Evolutionary conservation across 139 green algal genomes (phyloP).

Genomic region (Chlorella sp.): DNA sequence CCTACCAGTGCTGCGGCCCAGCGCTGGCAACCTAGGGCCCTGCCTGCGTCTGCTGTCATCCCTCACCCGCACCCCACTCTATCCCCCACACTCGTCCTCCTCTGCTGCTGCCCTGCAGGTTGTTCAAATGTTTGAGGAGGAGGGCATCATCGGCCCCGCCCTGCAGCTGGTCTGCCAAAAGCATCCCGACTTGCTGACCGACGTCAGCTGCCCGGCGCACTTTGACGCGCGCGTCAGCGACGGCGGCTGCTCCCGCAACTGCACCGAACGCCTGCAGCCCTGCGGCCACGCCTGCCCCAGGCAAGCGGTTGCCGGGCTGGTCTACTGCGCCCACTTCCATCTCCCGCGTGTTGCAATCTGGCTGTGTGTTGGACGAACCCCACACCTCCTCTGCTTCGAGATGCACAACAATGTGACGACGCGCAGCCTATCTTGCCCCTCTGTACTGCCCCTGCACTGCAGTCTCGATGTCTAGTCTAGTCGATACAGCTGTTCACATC

Average conservation of each 20-base stretch:
- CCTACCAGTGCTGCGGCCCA: no score
- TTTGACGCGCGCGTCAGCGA: slow-evolving; percentile 53
- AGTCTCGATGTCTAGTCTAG: no score
- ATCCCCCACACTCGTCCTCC: no score
- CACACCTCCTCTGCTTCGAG: no score
- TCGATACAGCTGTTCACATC: no score
- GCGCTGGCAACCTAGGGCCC: no score
- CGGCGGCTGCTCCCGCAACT: slow-evolving; percentile 67
- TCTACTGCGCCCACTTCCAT: no score
- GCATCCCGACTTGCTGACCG: slow-evolving; percentile 38
- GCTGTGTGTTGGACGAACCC: neutral
- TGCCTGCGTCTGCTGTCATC: no score
- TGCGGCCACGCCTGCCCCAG: slow-evolving; percentile 68
- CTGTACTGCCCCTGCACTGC: no score
- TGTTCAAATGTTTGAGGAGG: slow-evolving; percentile 46
- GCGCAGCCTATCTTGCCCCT: no score
- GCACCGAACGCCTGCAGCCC: slow-evolving; percentile 43
- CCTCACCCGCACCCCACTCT: no score
- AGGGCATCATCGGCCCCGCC: slow-evolving; percentile 25
- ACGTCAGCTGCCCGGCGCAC: slow-evolving; percentile 36
- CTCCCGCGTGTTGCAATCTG: neutral
- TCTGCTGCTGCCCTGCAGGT: neutral
- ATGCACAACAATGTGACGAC: no score
- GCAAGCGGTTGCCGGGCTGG: neutral
- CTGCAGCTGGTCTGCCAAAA: slow-evolving; percentile 64